These are phyloP conservation scores for Phaeosphaeria sp. DNA, from an alignment of 2,329 filamentous ascomycete genomes.

Conservation along the genomic window DNA sequence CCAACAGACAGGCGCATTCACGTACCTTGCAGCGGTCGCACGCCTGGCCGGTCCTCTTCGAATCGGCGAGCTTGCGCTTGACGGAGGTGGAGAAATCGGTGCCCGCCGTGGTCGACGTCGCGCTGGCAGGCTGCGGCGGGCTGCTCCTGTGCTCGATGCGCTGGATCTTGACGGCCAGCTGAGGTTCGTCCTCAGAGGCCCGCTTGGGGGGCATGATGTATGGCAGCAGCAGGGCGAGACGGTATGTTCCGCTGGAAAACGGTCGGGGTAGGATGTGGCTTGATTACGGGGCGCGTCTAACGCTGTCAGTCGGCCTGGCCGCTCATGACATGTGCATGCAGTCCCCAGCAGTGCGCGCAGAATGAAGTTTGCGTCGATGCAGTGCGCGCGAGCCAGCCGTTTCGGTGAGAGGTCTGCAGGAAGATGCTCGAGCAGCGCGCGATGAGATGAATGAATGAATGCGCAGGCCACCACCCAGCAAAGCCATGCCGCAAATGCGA, in stretches of 20 bases:
- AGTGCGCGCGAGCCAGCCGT: background rate
- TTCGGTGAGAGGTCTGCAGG: background rate
- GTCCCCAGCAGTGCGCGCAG: background rate
- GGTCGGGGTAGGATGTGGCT: conserved; percentile 14
- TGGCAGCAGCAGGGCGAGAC: conserved; percentile 16
- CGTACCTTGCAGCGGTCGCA: conserved; percentile 84
- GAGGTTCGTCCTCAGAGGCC: conserved; percentile 27
- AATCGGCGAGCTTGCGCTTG: conserved; percentile 62
- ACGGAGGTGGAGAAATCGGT: conserved; percentile 46
- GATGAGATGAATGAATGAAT: background rate
- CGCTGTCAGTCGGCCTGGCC: background rate
- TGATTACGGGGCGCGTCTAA: conserved; percentile 10
- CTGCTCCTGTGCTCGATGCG: conserved; percentile 40
- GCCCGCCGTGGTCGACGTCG: conserved; percentile 8
- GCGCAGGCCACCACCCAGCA: conserved; percentile 5
- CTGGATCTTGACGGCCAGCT: conserved; percentile 37
- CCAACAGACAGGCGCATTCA: background rate
- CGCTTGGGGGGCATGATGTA: conserved; percentile 41
- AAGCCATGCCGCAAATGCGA: background rate
- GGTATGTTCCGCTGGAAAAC: conserved; percentile 18
- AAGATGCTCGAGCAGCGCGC: background rate
- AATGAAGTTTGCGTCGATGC: background rate
- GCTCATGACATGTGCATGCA: background rate
- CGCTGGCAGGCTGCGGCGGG: conserved; percentile 21
- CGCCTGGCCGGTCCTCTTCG: conserved; percentile 77